These are phyloP conservation scores for Puccinia polysora DNA, from an alignment of 1,284 basidiomycete species.

Conservation along the genomic window DNA sequence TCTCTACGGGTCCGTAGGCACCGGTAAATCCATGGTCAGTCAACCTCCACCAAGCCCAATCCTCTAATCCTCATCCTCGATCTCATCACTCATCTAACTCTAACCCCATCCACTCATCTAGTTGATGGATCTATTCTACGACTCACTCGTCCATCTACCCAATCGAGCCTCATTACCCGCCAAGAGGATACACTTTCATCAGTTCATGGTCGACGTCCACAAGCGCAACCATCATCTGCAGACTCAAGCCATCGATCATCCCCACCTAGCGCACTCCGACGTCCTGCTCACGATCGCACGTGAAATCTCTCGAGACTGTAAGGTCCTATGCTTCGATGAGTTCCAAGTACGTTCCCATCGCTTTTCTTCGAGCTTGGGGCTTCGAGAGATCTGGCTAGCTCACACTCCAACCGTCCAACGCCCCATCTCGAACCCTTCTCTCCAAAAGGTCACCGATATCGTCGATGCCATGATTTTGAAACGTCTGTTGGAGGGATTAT, in stretches of 20 bases:
- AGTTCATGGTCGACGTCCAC: constrained; percentile 97
- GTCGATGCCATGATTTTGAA: constrained; percentile 97
- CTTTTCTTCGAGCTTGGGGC: no score
- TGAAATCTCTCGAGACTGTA: constrained; percentile 77
- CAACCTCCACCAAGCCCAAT: no score
- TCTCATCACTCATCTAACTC: no score
- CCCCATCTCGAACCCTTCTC: not conserved
- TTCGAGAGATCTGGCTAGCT: not conserved
- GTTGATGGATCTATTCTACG: constrained; percentile 94
- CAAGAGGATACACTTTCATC: constrained; percentile 48
- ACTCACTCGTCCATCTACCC: constrained; percentile 19
- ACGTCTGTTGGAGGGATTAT: constrained; percentile 74
- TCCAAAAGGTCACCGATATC: constrained; percentile 97
- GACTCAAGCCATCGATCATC: constrained; percentile 61
- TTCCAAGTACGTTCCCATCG: constrained; percentile 79
- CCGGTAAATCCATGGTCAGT: constrained; percentile 60
- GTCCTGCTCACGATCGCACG: constrained; percentile 82
- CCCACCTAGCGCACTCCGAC: constrained; percentile 61
- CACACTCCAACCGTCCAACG: not conserved
- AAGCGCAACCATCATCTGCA: constrained; percentile 81
- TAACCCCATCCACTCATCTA: constrained; percentile 60
- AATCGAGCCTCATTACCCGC: constrained; percentile 6
- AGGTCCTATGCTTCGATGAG: constrained; percentile 93
- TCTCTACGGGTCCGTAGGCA: constrained; percentile 95
- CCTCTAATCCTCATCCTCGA: not conserved